phyloP scores from a whole-genome alignment of 371 early-diverging fungal species.

The Mortierella polycephala region DNA sequence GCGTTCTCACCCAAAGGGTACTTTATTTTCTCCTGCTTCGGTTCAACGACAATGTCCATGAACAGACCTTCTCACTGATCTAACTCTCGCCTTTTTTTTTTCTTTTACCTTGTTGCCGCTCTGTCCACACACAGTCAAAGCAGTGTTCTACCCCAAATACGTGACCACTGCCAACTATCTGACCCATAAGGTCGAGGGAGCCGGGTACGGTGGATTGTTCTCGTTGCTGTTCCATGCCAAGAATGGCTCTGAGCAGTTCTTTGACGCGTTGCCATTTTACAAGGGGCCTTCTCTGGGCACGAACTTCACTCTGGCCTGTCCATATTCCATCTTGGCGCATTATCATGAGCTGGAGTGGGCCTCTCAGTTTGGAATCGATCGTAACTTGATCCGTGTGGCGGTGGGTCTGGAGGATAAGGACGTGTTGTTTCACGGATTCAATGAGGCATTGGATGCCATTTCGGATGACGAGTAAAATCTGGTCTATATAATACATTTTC shows the following conservation, averaged over 20 bases:
- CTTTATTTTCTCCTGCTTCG: background rate
- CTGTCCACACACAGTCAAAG: conserved; percentile 61
- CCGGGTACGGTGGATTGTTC: conserved; percentile 92
- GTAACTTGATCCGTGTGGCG: conserved; percentile 85
- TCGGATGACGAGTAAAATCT: conserved; percentile 13
- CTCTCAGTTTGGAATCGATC: conserved; percentile 79
- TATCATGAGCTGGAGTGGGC: conserved; percentile 95
- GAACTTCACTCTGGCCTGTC: conserved; percentile 94
- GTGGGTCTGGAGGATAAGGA: conserved; percentile 88
- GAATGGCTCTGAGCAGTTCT: conserved; percentile 76
- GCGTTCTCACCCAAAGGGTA: conserved; percentile 71
- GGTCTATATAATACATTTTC: conserved; percentile 2
- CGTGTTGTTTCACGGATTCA: conserved; percentile 71
- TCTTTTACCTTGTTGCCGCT: no score
- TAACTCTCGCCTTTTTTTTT: background rate
- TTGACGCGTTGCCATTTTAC: conserved; percentile 79
- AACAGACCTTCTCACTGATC: conserved; percentile 8
- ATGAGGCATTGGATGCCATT: conserved; percentile 76
- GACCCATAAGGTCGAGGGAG: conserved; percentile 63
- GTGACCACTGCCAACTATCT: conserved; percentile 74
- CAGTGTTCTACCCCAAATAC: conserved; percentile 89
- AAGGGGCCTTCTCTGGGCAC: conserved; percentile 98
- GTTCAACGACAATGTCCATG: no score
- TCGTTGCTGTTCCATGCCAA: conserved; percentile 79
- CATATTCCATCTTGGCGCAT: conserved; percentile 96